Evolutionary conservation across 2,329 filamentous ascomycete genomes (phyloP).

Genomic region (Lecanicillium sp.): DNA sequence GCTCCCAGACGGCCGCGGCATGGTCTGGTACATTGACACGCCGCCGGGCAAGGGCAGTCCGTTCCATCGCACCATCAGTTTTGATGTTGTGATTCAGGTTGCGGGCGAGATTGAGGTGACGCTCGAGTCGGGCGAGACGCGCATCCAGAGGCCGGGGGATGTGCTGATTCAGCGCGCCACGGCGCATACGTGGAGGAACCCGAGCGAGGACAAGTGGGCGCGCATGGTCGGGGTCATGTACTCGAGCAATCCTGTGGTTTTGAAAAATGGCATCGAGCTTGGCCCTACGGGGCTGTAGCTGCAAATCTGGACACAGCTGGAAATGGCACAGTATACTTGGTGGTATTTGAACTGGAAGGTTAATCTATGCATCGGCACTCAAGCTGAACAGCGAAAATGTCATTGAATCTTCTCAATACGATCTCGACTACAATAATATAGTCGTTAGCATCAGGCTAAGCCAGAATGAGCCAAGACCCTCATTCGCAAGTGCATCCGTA

Average conservation of each 20-base stretch:
- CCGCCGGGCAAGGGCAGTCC: neutral
- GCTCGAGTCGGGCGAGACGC: constrained; percentile 44
- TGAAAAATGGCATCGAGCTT: neutral
- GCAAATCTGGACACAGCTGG: no score
- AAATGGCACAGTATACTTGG: no score
- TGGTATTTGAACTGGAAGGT: no score
- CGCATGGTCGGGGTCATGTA: neutral
- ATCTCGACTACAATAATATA: no score
- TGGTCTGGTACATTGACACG: neutral
- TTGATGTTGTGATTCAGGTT: constrained; percentile 50
- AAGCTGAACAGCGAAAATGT: no score
- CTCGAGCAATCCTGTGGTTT: neutral
- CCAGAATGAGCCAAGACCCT: no score
- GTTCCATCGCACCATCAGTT: constrained; percentile 43
- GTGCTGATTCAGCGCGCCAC: constrained; percentile 50
- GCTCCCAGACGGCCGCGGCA: neutral
- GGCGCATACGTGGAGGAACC: constrained; percentile 50
- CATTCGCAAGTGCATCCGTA: no score
- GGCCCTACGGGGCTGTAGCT: neutral
- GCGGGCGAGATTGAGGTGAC: constrained; percentile 48
- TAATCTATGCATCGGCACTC: no score
- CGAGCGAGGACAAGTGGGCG: neutral
- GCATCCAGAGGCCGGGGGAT: constrained; percentile 43
- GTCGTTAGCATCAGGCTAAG: no score
- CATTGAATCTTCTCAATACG: no score